Evolutionary conservation across 148 eudicot genomes (phyloP).

Genomic region (Selenicereus undatus): DNA sequence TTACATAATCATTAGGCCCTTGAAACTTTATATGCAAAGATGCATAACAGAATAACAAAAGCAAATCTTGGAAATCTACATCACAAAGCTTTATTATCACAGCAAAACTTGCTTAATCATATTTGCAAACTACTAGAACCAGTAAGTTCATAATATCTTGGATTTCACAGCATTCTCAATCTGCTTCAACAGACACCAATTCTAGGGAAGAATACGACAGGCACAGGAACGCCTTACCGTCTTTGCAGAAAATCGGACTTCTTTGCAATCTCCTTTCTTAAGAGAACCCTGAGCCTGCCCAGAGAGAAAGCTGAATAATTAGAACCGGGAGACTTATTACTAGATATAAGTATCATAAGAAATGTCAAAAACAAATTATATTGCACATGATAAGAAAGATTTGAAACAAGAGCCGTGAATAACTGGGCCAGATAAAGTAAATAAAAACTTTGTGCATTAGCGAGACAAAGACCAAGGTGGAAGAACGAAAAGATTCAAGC

Average conservation of each 20-base stretch:
- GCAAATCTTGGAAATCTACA: background rate
- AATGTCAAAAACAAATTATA: too few relatives aligned
- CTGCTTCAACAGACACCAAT: background rate
- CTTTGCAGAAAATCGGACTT: conserved; percentile 61
- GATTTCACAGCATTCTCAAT: background rate
- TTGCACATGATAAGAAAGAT: too few relatives aligned
- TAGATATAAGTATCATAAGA: background rate
- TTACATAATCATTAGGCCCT: background rate
- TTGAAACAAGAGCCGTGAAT: background rate
- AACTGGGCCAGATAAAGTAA: background rate
- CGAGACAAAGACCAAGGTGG: background rate
- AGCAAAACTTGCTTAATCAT: background rate
- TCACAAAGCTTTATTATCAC: background rate
- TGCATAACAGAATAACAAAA: too few relatives aligned
- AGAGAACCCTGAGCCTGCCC: conserved; percentile 54
- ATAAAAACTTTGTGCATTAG: too few relatives aligned
- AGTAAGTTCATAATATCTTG: too few relatives aligned
- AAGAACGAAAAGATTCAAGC: background rate
- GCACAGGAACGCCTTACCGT: conserved; percentile 46
- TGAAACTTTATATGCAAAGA: background rate
- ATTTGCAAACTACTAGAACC: background rate
- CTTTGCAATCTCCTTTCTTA: conserved; percentile 54
- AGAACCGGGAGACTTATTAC: background rate
- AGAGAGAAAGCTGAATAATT: conserved; percentile 12
- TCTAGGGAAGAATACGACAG: background rate